Conservation (phyloP, 2,329 filamentous ascomycete genomes). For the Dactylellina leptospora region DNA sequence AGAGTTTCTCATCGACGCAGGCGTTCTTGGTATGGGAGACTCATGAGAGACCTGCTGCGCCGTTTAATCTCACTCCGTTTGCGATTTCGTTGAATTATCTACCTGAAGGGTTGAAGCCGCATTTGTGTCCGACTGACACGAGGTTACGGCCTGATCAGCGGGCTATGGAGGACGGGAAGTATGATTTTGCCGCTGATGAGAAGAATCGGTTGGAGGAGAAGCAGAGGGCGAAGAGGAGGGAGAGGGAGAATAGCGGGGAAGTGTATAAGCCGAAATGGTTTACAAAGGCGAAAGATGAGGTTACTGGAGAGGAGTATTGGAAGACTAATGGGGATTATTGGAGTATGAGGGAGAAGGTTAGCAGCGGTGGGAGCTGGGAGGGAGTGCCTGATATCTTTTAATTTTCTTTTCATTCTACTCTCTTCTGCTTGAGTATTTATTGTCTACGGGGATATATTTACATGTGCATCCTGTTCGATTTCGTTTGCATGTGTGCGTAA, state of each 20-base stretch:
- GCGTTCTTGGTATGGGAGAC: slow-evolving; percentile 95
- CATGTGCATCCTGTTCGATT: not conserved
- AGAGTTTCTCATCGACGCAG: slow-evolving; percentile 66
- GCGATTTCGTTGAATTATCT: slow-evolving; percentile 93
- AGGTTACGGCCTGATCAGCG: slow-evolving; percentile 92
- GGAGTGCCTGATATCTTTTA: slow-evolving; percentile 79
- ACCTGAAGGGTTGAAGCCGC: slow-evolving; percentile 78
- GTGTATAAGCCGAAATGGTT: slow-evolving; percentile 91
- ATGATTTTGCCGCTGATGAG: slow-evolving; percentile 89
- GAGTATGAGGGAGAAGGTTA: slow-evolving; percentile 74
- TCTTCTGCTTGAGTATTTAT: too few relatives aligned
- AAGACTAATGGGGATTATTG: slow-evolving; percentile 89
- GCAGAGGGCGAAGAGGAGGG: slow-evolving; percentile 78
- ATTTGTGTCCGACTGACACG: slow-evolving; percentile 90
- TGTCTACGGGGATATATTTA: not conserved
- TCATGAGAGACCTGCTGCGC: slow-evolving; percentile 78
- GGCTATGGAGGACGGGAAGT: slow-evolving; percentile 98
- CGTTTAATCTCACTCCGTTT: slow-evolving; percentile 97
- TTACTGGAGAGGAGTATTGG: slow-evolving; percentile 92
- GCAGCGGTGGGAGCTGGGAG: slow-evolving; percentile 73
- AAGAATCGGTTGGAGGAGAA: slow-evolving; percentile 95
- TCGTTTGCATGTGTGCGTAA: too few relatives aligned
- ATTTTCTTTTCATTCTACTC: too few relatives aligned
- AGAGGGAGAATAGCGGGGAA: slow-evolving; percentile 78
- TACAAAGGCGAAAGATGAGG: slow-evolving; percentile 72